Evolutionary conservation across 495 filamentous ascomycete species (phyloP), one percentile per base, ranked within the genome.

Genomic region (Penicillium simplicissimum): DNA sequence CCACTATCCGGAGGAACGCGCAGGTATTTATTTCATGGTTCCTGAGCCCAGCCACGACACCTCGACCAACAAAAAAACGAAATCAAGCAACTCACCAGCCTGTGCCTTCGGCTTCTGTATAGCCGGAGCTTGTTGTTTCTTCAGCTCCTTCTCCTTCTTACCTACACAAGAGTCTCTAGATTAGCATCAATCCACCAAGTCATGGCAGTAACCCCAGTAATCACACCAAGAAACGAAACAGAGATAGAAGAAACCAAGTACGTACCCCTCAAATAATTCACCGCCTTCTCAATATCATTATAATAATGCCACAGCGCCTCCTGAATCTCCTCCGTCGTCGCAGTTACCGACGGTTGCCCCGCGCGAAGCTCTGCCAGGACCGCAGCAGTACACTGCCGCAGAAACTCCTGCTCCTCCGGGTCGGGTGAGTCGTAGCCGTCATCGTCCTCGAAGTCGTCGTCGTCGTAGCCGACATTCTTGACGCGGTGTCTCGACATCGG

Each of bases 281-380:
- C 88, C 0, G 91, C 84, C 70, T 97, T 96, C 28, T 86, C 85
- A 28, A 96, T 81, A 71, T 98, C 94, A 69, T 91, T 97, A 73
- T 93, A 98, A 73, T 97, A 97, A 73, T 98, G 85, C 91, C 92
- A 98, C 34, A 98, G 73, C 0, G 92, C 83, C 55, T 98, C 96
- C 71, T 96, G 83, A 43, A 96, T 93, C 60, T 96, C 88, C 35
- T 84, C 64, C 38, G 75, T 74, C 31, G 76, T 74, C 9, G 76
- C 75, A 28, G 69, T 76, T 61, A 80, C 71, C 17, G 76, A 67
- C 25, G 77, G 74, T 33, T 74, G 65, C 59, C 77, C 79, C 43
- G 71, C 62, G 37, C 71, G 67, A 53, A 82, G 69, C 72, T 76
- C 71, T 33, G 53, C 68, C n/a, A 74, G 57, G 23, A 81, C 79